phyloP scores from a whole-genome alignment of 2,329 filamentous ascomycete species.

The Colletotrichum echinochloae region DNA sequence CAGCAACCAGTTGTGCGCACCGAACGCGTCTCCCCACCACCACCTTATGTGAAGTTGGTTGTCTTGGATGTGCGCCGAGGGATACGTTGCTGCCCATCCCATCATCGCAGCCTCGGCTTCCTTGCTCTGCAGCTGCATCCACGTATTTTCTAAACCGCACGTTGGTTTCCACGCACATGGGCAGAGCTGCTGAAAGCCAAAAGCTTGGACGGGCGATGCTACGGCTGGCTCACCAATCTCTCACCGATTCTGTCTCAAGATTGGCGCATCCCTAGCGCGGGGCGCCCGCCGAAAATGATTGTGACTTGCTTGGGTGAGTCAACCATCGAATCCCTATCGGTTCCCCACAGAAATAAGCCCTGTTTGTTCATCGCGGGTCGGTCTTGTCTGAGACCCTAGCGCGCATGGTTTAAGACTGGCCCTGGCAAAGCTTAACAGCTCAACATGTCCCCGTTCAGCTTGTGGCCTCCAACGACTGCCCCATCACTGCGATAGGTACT shows the following conservation, averaged over 20 bases:
- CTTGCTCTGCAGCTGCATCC: not conserved
- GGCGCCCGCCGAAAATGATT: not conserved
- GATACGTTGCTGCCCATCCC: not conserved
- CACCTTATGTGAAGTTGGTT: not conserved
- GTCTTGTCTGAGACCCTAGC: slow-evolving; percentile 5
- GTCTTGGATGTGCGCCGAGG: not conserved
- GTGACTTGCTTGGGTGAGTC: not conserved
- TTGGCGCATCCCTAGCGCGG: not conserved
- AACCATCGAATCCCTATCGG: not conserved
- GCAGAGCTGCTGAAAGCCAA: not conserved
- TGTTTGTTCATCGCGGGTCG: not conserved
- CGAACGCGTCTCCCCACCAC: not conserved
- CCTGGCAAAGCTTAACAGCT: slow-evolving; percentile 8
- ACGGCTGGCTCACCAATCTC: not conserved
- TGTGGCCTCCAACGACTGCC: not conserved
- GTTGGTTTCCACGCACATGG: not conserved
- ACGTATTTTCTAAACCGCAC: not conserved
- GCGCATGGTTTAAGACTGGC: slow-evolving; percentile 4
- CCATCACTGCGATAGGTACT: not conserved
- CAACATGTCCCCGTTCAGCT: not conserved
- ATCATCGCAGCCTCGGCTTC: not conserved
- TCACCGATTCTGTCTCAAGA: not conserved
- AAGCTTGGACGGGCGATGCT: not conserved
- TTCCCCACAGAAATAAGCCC: not conserved
- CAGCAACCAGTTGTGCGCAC: not conserved